phyloP scores from a whole-genome alignment of 2,329 filamentous ascomycete species.

The Hyphodiscus sp. region DNA sequence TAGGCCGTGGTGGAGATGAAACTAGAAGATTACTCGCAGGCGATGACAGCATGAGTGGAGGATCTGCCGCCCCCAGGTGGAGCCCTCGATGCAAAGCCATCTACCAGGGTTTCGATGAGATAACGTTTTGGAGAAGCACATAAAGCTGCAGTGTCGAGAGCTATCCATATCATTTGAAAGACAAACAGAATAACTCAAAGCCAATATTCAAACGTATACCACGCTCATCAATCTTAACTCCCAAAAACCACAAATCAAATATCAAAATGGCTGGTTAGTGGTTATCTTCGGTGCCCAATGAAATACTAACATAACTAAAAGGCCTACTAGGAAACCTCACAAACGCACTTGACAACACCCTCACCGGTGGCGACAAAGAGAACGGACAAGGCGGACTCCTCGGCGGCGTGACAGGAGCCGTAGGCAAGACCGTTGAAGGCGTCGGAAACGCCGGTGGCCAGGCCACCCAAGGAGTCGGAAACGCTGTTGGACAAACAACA shows the following conservation, averaged over 20 bases:
- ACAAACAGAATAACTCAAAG: too few relatives aligned
- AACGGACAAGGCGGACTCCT: slow-evolving; percentile 34
- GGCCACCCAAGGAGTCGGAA: slow-evolving; percentile 28
- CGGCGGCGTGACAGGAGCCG: slow-evolving; percentile 27
- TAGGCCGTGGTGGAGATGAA: background rate
- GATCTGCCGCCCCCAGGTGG: too few relatives aligned
- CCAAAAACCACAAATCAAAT: too few relatives aligned
- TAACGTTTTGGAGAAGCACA: too few relatives aligned
- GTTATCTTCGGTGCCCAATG: background rate
- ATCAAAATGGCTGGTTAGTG: background rate
- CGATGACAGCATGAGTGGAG: too few relatives aligned
- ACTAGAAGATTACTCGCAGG: too few relatives aligned
- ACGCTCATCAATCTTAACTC: too few relatives aligned
- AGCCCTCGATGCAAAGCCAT: too few relatives aligned
- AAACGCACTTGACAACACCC: slow-evolving; percentile 32
- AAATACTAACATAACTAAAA: background rate
- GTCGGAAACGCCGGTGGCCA: slow-evolving; percentile 29
- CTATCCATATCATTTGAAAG: too few relatives aligned
- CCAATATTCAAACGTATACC: too few relatives aligned
- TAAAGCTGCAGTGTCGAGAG: too few relatives aligned
- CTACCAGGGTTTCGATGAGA: too few relatives aligned
- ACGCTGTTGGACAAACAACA: slow-evolving; percentile 26
- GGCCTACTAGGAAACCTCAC: slow-evolving; percentile 9
- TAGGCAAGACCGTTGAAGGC: slow-evolving; percentile 32
- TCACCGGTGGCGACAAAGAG: slow-evolving; percentile 34